Base-by-base conservation (phyloP, 148 eudicot species). In the Bassia scoparia region DNA sequence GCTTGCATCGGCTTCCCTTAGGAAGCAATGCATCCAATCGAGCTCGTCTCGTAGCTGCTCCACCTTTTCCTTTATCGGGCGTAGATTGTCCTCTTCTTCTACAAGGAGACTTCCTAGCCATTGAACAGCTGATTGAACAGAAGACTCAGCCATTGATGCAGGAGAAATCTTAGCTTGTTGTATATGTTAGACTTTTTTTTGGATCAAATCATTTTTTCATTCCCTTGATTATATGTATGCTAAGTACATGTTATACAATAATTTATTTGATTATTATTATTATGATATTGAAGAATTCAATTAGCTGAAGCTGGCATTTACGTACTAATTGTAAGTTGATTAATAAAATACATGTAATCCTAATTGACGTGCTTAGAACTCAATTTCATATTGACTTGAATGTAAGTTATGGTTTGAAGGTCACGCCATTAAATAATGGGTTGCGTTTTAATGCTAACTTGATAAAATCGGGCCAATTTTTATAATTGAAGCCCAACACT, bases 1-100 rank as follows among this genome's bases (percentile, higher is more conserved):
- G 33, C 54, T 48, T 55, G 72, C 33, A 27, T 81, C 81, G 1
- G 81, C 81, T 12, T 77, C 84, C 48, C 84, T 53, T 63, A 81
- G 61, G 76, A 74, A 81, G 76, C 84, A 74, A 74, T 70, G 78
- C 81, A 81, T 64, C 84, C 84, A 81, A 74, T 69, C 77, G 31
- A 81, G 81, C 76, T 77, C 78, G 11, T 81, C 80, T 23, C 78
- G 41, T 9, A 81, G 49, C 56, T 77, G 76, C 68, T 70, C 81
- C 49, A 78, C 61, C 66, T 77, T 78, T 53, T 56, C 63, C 21
- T 70, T 65, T 5, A 74, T 78, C 12, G 78, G 65, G 60, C 33
- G 23, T 52, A 81, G 52, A 67, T 78, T 74, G 33, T 74, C 71
- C 14, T 61, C 72, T 66, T 81, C 81, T 16, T 77, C 81, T 8